These are phyloP conservation scores for Mayamaea pseudoterrestris DNA, from an alignment of 108 stramenopile genomes.

Conservation along the genomic window DNA sequence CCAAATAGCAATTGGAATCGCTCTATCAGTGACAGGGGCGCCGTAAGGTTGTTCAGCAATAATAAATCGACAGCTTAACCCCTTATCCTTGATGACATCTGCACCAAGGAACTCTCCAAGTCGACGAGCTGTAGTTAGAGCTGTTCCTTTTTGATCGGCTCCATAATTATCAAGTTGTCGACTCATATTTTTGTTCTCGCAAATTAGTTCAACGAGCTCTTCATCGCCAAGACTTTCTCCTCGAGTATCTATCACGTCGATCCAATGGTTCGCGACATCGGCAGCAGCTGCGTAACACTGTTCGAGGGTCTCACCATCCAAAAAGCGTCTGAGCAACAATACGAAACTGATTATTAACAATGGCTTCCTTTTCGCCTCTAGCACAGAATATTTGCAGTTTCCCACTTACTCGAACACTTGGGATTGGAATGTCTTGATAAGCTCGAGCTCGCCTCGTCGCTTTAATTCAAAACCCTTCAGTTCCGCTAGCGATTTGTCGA, in stretches of 20 bases:
- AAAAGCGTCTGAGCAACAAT: too few relatives aligned
- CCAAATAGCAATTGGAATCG: conserved; percentile 95
- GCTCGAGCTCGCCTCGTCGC: conserved; percentile 96
- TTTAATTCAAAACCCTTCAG: conserved; percentile 99
- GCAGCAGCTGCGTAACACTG: conserved; percentile 96
- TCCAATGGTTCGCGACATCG: conserved; percentile 95
- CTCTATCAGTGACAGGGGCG: conserved; percentile 93
- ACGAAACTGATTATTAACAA: too few relatives aligned
- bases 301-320: conserved; percentile 75
- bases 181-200: conserved; percentile 96
- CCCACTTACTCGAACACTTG: conserved; percentile 97
- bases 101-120: conserved; percentile 96
- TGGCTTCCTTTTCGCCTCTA: too few relatives aligned
- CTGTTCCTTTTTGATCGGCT: conserved; percentile 84
- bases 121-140: conserved; percentile 94
- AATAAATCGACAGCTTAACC: conserved; percentile 96
- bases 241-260: conserved; percentile 91
- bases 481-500: conserved; percentile 96
- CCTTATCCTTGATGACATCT: conserved; percentile 97
- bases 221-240: conserved; percentile 90
- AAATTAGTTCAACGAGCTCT: conserved; percentile 94
- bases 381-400: too few relatives aligned
- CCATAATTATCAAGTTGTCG: conserved; percentile 96
- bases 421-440: conserved; percentile 98
- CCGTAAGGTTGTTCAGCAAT: conserved; percentile 90